Evolutionary conservation across 768 basidiomycete species (phyloP).

Genomic region (Suillus cothurnatus): DNA sequence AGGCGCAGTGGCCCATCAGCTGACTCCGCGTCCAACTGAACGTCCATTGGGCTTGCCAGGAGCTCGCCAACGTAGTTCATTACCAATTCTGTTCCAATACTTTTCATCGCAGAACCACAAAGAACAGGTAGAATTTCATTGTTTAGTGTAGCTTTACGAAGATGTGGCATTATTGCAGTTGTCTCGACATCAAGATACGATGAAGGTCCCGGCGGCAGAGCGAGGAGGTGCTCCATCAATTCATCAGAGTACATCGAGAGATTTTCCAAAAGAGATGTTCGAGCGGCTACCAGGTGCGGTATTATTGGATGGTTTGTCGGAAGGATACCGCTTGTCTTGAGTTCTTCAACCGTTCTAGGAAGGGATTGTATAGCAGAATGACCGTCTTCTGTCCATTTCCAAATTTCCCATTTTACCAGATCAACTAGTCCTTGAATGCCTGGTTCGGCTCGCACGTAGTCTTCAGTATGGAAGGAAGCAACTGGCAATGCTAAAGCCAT

Average conservation of each 20-base stretch:
- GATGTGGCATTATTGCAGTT: conserved; percentile 55
- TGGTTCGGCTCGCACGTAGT: conserved; percentile 75
- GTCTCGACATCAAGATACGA: conserved; percentile 66
- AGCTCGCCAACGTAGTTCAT: conserved; percentile 84
- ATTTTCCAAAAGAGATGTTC: conserved; percentile 72
- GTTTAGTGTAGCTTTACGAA: conserved; percentile 67
- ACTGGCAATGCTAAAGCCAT: conserved; percentile 71
- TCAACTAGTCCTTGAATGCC: conserved; percentile 86
- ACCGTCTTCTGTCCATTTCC: conserved; percentile 69
- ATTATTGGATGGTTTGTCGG: conserved; percentile 66
- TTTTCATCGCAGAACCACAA: conserved; percentile 80
- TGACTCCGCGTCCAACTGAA: conserved; percentile 47
- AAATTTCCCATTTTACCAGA: conserved; percentile 81
- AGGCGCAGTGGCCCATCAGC: conserved; percentile 55
- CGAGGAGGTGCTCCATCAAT: conserved; percentile 73
- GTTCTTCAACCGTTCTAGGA: conserved; percentile 49
- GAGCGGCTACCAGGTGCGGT: conserved; percentile 64
- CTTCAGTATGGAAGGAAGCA: conserved; percentile 67
- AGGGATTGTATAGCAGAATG: conserved; percentile 45
- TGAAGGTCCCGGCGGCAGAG: conserved; percentile 54
- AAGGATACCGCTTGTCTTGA: conserved; percentile 47
- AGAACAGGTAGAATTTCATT: conserved; percentile 76
- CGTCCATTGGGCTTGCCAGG: conserved; percentile 76
- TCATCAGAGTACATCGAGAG: conserved; percentile 80
- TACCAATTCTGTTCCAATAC: conserved; percentile 79